Base-by-base conservation (phyloP, 345 rosid genomes). In the Corchorus olitorius region DNA sequence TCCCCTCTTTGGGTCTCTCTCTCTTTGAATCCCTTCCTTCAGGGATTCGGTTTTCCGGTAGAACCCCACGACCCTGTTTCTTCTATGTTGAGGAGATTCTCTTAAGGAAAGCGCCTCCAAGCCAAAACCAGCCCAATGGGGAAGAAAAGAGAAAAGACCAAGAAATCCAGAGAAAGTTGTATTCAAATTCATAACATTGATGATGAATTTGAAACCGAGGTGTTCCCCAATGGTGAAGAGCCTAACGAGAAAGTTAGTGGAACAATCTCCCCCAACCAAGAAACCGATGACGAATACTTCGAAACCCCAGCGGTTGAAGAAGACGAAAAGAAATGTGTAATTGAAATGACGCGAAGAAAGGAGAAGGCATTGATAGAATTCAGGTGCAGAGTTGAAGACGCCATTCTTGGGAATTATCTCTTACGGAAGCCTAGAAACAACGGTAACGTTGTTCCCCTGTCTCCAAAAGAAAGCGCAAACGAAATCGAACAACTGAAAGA, bases 301-400 rank as follows among this genome's bases (percentile, higher is more conserved):
- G 50, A 56, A 65, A 17, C 53, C 53, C 4, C 35, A 6, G 8
- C 12, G 27, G 34, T 3, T 50, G 14, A 59, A 9, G 73, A 75
- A 55, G 64, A 76, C 35, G 76, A 48, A 33, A 39, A 27, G 20
- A 9, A 13, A 2, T 56, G 54, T 22, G 20, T 11, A 27, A n/a
- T 53, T 5, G 75, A 83, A 35, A 79, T 65, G 87, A 85, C 81
- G 76, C 20, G 12, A 5, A 74, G 68, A 9, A 79, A 73, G 77
- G 81, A 76, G 69, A 79, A 80, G 56, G 90, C 93, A 5, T 70
- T 91, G 75, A 41, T 70, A 55, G 82, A 83, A 46, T 81, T 91
- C 59, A 80, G 81, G 34, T 72, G 82, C 82, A 69, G 74, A 78
- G 79, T 91, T 13, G 88, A 89, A 76, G 88, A 81, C 34, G 88